These are phyloP conservation scores for Simplicillium sp. DNA, from an alignment of 2,329 filamentous ascomycete species.

Conservation along the genomic window DNA sequence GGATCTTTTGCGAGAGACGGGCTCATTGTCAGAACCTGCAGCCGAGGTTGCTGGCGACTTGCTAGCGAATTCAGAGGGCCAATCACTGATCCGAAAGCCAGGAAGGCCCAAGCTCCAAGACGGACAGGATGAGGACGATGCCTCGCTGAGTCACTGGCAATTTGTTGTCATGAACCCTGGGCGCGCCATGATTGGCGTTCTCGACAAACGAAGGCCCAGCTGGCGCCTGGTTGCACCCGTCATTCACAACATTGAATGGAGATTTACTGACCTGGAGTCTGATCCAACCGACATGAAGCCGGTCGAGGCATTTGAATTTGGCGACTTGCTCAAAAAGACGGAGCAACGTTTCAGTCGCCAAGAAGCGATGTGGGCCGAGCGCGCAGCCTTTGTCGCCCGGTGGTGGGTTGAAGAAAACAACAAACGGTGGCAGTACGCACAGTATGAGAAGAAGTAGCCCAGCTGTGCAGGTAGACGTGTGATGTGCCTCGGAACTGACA, in stretches of 20 bases:
- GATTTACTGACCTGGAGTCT: conserved; percentile 2
- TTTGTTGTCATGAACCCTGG: conserved; percentile 16
- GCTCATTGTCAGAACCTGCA: conserved; percentile 18
- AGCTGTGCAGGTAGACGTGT: not conserved
- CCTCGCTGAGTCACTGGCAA: conserved; percentile 14
- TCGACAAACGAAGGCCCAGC: conserved; percentile 10
- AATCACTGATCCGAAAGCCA: conserved; percentile 21
- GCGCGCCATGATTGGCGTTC: conserved; percentile 12
- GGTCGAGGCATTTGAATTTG: conserved; percentile 4
- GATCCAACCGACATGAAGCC: conserved; percentile 2
- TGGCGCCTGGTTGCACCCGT: conserved; percentile 15
- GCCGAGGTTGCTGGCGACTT: conserved; percentile 16
- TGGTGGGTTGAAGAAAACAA: conserved; percentile 26
- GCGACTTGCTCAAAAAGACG: conserved; percentile 1
- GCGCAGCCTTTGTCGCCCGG: conserved; percentile 19
- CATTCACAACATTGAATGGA: conserved; percentile 9
- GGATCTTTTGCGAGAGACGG: conserved; percentile 21
- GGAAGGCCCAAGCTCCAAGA: conserved; percentile 8
- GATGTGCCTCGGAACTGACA: not conserved
- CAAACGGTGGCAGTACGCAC: conserved; percentile 20
- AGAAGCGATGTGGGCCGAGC: conserved; percentile 9
- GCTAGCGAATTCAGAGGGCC: conserved; percentile 21
- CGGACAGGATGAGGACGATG: conserved; percentile 7
- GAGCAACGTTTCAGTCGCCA: not conserved
- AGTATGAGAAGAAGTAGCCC: conserved; percentile 3